A percentile compares a stretch with the other conserved stretches of the same genome.
Conservation (phyloP, 2,329 filamentous ascomycete species). For the Cercospora sp. region DNA sequence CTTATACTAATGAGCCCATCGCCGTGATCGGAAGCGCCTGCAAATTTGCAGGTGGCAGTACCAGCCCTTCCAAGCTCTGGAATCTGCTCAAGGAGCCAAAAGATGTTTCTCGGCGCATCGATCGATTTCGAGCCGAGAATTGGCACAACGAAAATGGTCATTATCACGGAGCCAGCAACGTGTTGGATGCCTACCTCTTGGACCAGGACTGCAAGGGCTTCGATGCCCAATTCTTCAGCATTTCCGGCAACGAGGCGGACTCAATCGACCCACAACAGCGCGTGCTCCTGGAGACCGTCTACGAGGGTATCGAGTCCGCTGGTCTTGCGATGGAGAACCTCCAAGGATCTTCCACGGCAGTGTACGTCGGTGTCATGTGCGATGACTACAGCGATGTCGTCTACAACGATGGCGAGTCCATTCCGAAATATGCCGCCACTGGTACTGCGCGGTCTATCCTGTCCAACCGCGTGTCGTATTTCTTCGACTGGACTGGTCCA, state of each 20-base stretch:
- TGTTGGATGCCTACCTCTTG: background rate
- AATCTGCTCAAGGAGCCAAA: background rate
- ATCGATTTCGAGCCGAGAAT: background rate
- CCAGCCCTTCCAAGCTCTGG: background rate
- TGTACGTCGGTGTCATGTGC: constrained; percentile 24
- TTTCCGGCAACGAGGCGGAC: constrained; percentile 3
- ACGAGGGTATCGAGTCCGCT: constrained; percentile 24
- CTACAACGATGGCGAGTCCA: constrained; percentile 20
- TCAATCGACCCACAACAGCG: constrained; percentile 23
- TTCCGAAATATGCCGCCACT: constrained; percentile 22
- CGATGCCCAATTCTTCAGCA: constrained; percentile 14
- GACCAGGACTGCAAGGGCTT: background rate
- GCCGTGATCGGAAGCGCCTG: background rate
- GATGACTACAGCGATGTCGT: constrained; percentile 20
- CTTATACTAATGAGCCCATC: background rate
- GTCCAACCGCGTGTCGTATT: constrained; percentile 19
- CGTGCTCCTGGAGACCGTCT: constrained; percentile 24
- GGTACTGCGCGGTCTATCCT: constrained; percentile 19
- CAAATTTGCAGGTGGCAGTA: background rate
- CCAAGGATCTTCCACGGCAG: constrained; percentile 16
- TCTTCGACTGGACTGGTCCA: constrained; percentile 21
- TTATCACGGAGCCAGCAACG: background rate
- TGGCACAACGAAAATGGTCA: background rate
- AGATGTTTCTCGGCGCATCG: background rate
- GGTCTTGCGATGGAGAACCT: constrained; percentile 11